Base-by-base conservation (phyloP, 441 rosid species). In the Syzygium syzygioides region DNA sequence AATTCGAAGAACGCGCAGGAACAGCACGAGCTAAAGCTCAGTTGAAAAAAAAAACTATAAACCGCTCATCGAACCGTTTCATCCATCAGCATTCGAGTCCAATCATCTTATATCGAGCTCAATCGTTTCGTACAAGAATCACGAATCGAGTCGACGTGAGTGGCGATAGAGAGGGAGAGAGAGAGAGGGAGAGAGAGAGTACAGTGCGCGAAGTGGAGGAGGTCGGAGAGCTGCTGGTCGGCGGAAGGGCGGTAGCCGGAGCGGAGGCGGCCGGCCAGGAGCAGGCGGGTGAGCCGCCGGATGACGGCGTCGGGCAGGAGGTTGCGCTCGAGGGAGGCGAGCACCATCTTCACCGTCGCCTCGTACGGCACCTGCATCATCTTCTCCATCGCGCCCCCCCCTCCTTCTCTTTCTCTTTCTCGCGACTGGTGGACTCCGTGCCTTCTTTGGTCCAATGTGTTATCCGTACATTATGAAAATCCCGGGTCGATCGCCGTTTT, bases 181-280 rank as follows among this genome's bases (percentile, higher is more conserved):
- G 28, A 85, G 11, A 52, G 26, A 23, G 17, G 9, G 3, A 56
- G 17, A 32, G n/a, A 57, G 50, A 12, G 55, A 25, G 15, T 91
- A 95, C 98, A 94, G 7, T 93, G 91, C 7, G 90, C 91, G 87
- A 97, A 95, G 1, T 87, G 92, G 90, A 97, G 91, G 88, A 95
- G 98, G 85, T 95, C 93, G n/a, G 93, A 88, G 80, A 94, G 96
- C 91, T 96, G 98, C 71, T 91, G 91, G 50, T 95, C 93, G 84
- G 94, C 89, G 50, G 95, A 93, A 76, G 94, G 79, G 90, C 91
- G 93, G 93, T 94, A 92, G 89, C 95, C 85, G 88, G 96, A 95
- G 62, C 96, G 96, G 76, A 97, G 98, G 53, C 98, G 95, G 86
- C 89, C 87, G 60, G 96, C 94, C 84, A 96, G 90, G 88, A 94